phyloP scores from a whole-genome alignment of 1,139 yeast species.

The Hansenula lynferdii region DNA sequence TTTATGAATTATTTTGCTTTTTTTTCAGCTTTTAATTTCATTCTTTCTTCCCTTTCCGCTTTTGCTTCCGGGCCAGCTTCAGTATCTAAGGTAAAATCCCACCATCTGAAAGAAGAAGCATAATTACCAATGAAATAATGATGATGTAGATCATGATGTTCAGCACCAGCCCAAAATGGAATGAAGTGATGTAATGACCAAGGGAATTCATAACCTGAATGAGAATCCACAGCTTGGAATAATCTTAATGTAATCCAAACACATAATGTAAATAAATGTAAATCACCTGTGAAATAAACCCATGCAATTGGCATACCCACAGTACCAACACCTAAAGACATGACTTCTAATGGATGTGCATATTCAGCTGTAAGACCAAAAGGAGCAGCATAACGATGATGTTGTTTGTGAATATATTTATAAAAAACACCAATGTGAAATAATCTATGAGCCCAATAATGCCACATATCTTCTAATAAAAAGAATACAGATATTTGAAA shows the following conservation, averaged over 20 bases:
- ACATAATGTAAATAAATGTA: constrained; percentile 82
- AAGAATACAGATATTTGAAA: constrained; percentile 72
- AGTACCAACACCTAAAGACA: constrained; percentile 88
- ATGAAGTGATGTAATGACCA: constrained; percentile 88
- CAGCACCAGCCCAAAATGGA: constrained; percentile 98
- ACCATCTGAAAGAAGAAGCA: constrained; percentile 91
- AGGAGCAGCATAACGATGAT: constrained; percentile 96
- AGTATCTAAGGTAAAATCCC: constrained; percentile 81
- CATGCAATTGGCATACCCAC: constrained; percentile 86
- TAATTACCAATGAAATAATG: constrained; percentile 90
- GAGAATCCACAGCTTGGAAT: constrained; percentile 94
- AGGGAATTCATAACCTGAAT: constrained; percentile 96
- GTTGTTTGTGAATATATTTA: constrained; percentile 91
- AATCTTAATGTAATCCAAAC: constrained; percentile 86
- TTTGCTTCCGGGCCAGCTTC: constrained; percentile 76
- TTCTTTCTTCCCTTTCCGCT: constrained; percentile 52
- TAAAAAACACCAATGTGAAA: constrained; percentile 84
- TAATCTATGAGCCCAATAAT: constrained; percentile 87
- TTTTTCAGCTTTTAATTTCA: constrained; percentile 46
- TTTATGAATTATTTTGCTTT: constrained; percentile 34
- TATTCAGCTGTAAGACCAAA: constrained; percentile 96
- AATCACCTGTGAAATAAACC: constrained; percentile 56
- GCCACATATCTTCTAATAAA: constrained; percentile 90
- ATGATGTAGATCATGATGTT: constrained; percentile 95
- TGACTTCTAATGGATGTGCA: constrained; percentile 92